Conservation (phyloP, 208 protist species). For the Entamoeba moshkovskii region DNA sequence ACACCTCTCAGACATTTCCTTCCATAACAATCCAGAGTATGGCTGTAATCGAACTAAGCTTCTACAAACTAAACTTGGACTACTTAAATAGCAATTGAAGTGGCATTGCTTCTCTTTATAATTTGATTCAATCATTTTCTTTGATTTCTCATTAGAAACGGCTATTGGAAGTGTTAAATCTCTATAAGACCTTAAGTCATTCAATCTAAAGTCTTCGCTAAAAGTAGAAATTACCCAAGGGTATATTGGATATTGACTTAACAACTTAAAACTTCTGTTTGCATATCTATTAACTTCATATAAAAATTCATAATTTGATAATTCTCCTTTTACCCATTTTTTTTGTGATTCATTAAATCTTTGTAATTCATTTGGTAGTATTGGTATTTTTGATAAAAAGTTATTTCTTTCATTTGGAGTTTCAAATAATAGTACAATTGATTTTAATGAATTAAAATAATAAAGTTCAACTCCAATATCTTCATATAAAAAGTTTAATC, state of each 20-base stretch:
- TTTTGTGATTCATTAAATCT: not conserved
- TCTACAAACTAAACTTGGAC: constrained; percentile 29
- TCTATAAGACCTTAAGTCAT: constrained; percentile 36
- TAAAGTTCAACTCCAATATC: not conserved
- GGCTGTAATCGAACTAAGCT: constrained; percentile 47
- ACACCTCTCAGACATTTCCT: constrained; percentile 37
- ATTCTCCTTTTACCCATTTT: constrained; percentile 11
- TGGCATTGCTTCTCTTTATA: constrained; percentile 35
- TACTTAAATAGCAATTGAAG: constrained; percentile 47
- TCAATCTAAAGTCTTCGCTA: constrained; percentile 28
- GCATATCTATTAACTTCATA: constrained; percentile 26
- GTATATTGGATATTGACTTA: constrained; percentile 34
- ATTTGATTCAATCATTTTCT: constrained; percentile 1
- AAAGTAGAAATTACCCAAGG: constrained; percentile 35
- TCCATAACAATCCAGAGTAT: constrained; percentile 21
- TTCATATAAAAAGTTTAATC: not conserved
- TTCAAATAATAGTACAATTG: not conserved
- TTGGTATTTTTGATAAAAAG: not conserved
- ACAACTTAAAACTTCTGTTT: constrained; percentile 5
- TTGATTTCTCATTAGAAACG: constrained; percentile 18
- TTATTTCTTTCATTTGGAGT: not conserved
- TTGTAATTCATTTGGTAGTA: not conserved
- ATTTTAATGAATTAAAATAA: not conserved
- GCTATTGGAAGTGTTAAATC: constrained; percentile 46
- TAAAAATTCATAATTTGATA: constrained; percentile 34